phyloP scores from a whole-genome alignment of 2,329 filamentous ascomycete species.

The Plectosphaerella sp. region DNA sequence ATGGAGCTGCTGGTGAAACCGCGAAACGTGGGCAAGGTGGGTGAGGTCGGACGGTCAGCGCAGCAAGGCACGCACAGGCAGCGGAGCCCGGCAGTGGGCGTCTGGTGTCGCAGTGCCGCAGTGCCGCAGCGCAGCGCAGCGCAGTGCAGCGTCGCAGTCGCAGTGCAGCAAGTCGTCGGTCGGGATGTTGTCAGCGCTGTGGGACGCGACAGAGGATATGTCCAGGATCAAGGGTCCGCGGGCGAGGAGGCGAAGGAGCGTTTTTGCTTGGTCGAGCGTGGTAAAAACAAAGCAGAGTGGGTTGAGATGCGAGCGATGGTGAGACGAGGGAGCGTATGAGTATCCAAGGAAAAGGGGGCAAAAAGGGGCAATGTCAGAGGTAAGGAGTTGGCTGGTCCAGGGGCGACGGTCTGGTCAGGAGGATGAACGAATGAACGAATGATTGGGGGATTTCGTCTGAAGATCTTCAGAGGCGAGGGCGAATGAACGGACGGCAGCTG shows the following conservation, averaged over 20 bases:
- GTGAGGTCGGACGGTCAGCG: background rate
- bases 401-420: background rate
- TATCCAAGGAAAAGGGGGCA: background rate
- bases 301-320: background rate
- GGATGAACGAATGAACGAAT: too few relatives aligned
- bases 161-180: background rate
- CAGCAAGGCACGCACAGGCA: background rate
- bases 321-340: background rate
- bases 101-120: background rate
- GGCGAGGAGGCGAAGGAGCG: background rate
- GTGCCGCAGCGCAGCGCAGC: background rate
- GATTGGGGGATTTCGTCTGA: background rate
- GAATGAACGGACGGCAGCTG: background rate
- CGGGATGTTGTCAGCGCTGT: background rate
- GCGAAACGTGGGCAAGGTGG: conserved; percentile 1
- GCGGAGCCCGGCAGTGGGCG: background rate
- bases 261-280: background rate
- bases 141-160: background rate
- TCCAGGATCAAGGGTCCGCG: background rate
- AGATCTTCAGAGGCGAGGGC: background rate
- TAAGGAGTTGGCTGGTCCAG: background rate
- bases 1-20: conserved; percentile 1
- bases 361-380: background rate
- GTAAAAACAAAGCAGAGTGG: background rate
- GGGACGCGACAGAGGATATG: background rate